Evolutionary conservation across 495 filamentous ascomycete genomes (phyloP), one percentile per base, ranked within the genome.

Genomic region (Aspergillus panamensis): DNA sequence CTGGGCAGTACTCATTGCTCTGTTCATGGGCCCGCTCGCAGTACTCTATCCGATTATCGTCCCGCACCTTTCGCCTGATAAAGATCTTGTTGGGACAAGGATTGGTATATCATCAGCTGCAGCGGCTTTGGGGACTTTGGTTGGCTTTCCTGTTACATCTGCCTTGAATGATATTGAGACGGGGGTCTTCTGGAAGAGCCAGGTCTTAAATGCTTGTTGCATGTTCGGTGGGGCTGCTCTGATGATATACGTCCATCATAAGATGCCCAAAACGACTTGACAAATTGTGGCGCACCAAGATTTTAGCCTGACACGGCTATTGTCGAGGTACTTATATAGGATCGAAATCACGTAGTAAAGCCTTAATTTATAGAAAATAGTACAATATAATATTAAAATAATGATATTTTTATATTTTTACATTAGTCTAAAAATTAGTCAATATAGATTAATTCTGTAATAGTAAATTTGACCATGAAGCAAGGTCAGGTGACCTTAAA

Each of bases 21-120:
- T 48, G 16, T 48, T 48, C 21, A 48, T 48, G 44, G 44, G 44
- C 1, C 44, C 44, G 9, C 44, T 48, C 1, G 44, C 44, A 32
- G 44, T 48, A 9, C 44, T 48, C 1, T 48, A 48, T 29, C 44
- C 44, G 3, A 48, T 48, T 29, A 48, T 48, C 6, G 44, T 48
- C 16, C 44, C 44, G 1, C 19, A 48, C 19, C 44, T 48, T 48
- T 48, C 44, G 2, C 44, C 44, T 6, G 44, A 48, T 48, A 29
- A 48, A 25, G 44, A 48, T 20, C 44, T 48, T 48, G 44, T 48
- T 48, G 44, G 44, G 8, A 48, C 44, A 25, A 48, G 44, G 44
- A 48, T 48, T 48, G 44, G 44, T 20, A 48, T 48, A 48, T 48
- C 44, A 25, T 48, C 44, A 21, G 44, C 44, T 33, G 44, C 44